phyloP scores from a whole-genome alignment of 2,329 filamentous ascomycete species.

The Cladosporium sphaerospermum region DNA sequence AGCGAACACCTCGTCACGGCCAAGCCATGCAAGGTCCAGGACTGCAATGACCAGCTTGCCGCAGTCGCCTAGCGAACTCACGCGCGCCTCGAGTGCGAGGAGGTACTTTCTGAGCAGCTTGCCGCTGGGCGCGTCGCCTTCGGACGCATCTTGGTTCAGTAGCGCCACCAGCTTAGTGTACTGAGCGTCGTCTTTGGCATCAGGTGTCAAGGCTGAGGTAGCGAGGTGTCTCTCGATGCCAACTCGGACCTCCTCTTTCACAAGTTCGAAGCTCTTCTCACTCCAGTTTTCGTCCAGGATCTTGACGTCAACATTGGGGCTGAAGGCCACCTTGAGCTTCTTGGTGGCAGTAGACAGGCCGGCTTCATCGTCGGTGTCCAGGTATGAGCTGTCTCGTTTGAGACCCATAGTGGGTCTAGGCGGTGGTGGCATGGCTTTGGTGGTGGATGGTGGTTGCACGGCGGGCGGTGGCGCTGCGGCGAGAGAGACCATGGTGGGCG shows the following conservation, averaged over 20 bases:
- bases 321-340: conserved; percentile 43
- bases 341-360: conserved; percentile 35
- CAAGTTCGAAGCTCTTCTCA: conserved; percentile 51
- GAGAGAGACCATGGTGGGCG: conserved; percentile 29
- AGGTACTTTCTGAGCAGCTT: conserved; percentile 52
- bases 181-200: conserved; percentile 47
- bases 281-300: conserved; percentile 38
- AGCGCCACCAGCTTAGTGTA: conserved; percentile 47
- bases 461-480: conserved; percentile 18
- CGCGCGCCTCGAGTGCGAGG: conserved; percentile 51
- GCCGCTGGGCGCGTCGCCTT: conserved; percentile 44
- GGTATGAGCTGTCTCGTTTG: conserved; percentile 32
- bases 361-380: conserved; percentile 32
- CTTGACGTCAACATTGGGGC: conserved; percentile 42
- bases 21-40: conserved; percentile 55
- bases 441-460: conserved; percentile 30
- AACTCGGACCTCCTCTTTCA: conserved; percentile 56
- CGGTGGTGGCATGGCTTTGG: conserved; percentile 15
- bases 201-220: conserved; percentile 22
- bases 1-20: conserved; percentile 54
- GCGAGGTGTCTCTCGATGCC: conserved; percentile 35
- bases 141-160: conserved; percentile 23
- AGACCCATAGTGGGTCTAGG: conserved; percentile 28
- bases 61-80: conserved; percentile 51
- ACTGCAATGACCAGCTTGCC: conserved; percentile 53